Evolutionary conservation across 768 basidiomycete species (phyloP).

Genomic region (Lentinula boryana): DNA sequence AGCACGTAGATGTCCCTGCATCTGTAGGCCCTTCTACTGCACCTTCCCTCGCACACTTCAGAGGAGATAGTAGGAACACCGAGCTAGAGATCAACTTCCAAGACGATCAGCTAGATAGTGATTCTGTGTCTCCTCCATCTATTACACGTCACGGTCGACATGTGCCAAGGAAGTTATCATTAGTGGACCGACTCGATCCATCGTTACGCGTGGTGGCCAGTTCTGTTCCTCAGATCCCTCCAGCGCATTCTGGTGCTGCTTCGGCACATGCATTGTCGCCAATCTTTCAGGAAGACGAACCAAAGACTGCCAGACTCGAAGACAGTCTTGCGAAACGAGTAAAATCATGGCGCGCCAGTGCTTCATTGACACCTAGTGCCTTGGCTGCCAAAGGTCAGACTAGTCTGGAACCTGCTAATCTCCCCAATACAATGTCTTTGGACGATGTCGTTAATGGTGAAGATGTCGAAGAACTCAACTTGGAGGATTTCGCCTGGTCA

Average conservation of each 20-base stretch:
- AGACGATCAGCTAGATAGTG: slow-evolving; percentile 31
- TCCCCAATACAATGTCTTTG: slow-evolving; percentile 37
- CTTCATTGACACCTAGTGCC: slow-evolving; percentile 42
- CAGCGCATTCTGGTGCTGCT: slow-evolving; percentile 16
- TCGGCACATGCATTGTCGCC: slow-evolving; percentile 41
- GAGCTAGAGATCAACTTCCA: slow-evolving; percentile 32
- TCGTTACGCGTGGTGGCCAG: slow-evolving; percentile 31
- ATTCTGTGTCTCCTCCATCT: slow-evolving; percentile 19
- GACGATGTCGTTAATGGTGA: slow-evolving; percentile 19
- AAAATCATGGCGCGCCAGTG: slow-evolving; percentile 60
- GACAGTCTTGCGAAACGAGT: slow-evolving; percentile 49
- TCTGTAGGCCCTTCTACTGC: slow-evolving; percentile 31
- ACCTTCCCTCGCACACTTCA: slow-evolving; percentile 44
- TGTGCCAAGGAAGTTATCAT: slow-evolving; percentile 60
- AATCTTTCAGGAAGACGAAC: slow-evolving; percentile 57
- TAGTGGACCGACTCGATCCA: slow-evolving; percentile 58
- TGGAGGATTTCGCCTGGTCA: slow-evolving; percentile 68
- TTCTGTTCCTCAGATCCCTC: slow-evolving; percentile 18
- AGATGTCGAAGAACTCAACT: slow-evolving; percentile 39
- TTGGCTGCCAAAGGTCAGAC: slow-evolving; percentile 44
- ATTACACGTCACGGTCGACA: slow-evolving; percentile 35
- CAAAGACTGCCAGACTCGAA: slow-evolving; percentile 37
- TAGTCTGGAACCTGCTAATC: slow-evolving; percentile 44
- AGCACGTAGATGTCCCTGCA: slow-evolving; percentile 34
- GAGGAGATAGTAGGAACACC: slow-evolving; percentile 48